Evolutionary conservation across 2,329 filamentous ascomycete species (phyloP), one percentile per base, ranked within the genome.

Genomic region (Ilyonectria destructans): DNA sequence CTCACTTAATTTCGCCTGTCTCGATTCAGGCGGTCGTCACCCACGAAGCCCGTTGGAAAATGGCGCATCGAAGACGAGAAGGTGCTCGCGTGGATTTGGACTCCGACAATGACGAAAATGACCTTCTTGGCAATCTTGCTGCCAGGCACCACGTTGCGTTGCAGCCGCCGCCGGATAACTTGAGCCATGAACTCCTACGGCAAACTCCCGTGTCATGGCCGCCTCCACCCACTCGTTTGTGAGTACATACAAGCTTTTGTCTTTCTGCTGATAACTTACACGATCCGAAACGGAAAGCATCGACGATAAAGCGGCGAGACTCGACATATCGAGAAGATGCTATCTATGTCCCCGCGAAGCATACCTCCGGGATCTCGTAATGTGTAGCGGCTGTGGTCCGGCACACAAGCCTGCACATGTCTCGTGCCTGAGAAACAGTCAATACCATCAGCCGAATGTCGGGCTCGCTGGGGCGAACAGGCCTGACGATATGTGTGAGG

Each of bases 401-500:
- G 5, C 40, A 9, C 40, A n/a, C 40, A 43, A 43, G n/a, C 40
- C 40, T 9, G 40, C 40, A 7, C 40, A 43, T 17, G 15, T n/a
- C 40, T n/a, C 15, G 40, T 43, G 40, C 40, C 17, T 43, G 15
- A n/a, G 15, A n/a, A n/a, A 17, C 1, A 8, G 6, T n/a, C 15
- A 17, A n/a, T 4, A 3, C 40, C 40, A 43, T 43, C 40, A n/a
- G n/a, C 6, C 8, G 7, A 43, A 43, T 8, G 15, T 8, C 15
- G 40, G 15, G 40, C 40, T 1, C 17, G 8, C 15, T 4, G 15
- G 17, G 40, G 17, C 6, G 5, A 43, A 19, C 6, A 43, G 17
- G 15, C 3, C 17, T 5, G 40, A 43, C 15, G 40, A 43, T 2
- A 43, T 43, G 15, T 66, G 63, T 9, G 51, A 66, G 21, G 57